Conservation (phyloP, 805 yeast species). For the Yamadazyma paraphyllophila region DNA sequence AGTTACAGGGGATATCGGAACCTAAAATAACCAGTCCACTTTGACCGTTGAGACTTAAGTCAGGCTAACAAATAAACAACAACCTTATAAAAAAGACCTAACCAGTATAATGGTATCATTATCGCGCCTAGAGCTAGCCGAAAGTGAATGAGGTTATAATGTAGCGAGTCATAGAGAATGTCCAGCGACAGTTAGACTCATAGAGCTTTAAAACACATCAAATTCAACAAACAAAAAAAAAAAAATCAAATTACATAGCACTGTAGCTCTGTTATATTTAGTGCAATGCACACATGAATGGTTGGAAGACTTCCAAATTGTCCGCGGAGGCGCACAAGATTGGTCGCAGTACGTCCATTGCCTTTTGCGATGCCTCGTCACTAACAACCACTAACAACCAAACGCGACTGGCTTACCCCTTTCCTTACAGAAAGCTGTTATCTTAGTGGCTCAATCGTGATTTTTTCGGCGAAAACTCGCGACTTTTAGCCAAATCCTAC, state of each 20-base stretch:
- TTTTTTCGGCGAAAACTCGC: background rate
- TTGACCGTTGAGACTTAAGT: background rate
- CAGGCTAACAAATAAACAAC: background rate
- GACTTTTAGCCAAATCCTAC: background rate
- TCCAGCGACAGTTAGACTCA: background rate
- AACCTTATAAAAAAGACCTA: background rate
- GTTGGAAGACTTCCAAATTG: no score
- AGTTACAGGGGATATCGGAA: no score
- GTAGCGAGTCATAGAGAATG: background rate
- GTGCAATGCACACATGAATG: no score
- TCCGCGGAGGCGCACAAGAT: no score
- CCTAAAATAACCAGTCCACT: background rate
- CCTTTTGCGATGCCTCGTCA: no score
- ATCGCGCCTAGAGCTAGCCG: slow-evolving; percentile 1
- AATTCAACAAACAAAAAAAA: background rate
- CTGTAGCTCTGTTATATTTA: background rate
- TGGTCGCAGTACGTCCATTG: no score
- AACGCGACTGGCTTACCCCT: background rate
- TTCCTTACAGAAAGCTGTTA: background rate
- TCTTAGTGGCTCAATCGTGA: background rate
- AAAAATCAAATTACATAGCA: background rate
- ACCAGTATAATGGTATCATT: background rate
- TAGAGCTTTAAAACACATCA: background rate
- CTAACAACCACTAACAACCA: no score
- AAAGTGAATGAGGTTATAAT: background rate